Evolutionary conservation across 2,329 filamentous ascomycete genomes (phyloP).

Genomic region (Verticillium alfalfae): DNA sequence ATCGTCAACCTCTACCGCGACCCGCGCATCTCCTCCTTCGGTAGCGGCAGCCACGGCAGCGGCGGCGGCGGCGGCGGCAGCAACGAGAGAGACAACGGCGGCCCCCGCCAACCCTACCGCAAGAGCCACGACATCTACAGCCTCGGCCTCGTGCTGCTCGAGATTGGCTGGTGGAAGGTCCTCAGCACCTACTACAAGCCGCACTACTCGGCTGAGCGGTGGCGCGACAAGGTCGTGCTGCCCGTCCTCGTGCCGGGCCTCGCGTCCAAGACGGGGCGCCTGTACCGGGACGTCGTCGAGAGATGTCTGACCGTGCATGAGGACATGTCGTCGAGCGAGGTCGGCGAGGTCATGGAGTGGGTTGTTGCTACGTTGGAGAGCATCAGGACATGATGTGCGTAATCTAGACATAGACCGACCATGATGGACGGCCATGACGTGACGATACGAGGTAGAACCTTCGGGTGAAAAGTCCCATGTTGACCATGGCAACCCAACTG

Average conservation of each 20-base stretch:
- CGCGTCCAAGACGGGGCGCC: conserved; percentile 31
- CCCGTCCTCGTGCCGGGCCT: conserved; percentile 32
- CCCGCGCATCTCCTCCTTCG: conserved; percentile 24
- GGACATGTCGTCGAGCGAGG: conserved; percentile 28
- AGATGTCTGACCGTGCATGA: conserved; percentile 30
- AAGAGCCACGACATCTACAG: conserved; percentile 49
- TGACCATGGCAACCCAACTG: too few relatives aligned
- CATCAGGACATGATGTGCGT: conserved; percentile 20
- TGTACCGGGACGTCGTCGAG: conserved; percentile 35
- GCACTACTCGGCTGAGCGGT: conserved; percentile 34
- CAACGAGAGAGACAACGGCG: not conserved
- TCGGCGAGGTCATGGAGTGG: conserved; percentile 32
- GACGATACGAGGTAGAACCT: not conserved
- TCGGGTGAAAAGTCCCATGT: too few relatives aligned
- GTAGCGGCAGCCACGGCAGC: not conserved
- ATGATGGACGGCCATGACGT: too few relatives aligned
- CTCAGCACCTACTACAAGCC: conserved; percentile 30
- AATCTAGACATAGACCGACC: not conserved
- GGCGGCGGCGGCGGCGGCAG: too few relatives aligned
- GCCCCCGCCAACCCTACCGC: conserved; percentile 25
- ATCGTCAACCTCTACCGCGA: conserved; percentile 41
- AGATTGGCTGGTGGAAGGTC: conserved; percentile 42
- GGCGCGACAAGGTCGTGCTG: conserved; percentile 34
- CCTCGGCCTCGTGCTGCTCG: conserved; percentile 43
- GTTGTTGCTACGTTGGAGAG: conserved; percentile 34